Evolutionary conservation across 78 protist genomes (phyloP).

Genomic region (Dictyostelium discoideum): DNA sequence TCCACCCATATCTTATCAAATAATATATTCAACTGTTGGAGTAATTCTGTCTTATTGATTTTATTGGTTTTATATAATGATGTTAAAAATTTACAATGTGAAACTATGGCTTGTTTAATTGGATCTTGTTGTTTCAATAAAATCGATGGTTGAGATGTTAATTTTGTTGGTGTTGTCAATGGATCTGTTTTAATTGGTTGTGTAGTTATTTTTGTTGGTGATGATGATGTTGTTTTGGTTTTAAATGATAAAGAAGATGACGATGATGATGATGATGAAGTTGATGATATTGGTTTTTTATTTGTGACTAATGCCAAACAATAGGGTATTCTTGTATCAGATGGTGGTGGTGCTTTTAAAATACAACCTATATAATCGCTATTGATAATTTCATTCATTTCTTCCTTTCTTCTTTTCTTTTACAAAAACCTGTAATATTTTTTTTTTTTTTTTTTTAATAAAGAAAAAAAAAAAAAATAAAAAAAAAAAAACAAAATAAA

Average conservation of each 20-base stretch:
- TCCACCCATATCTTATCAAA: not conserved
- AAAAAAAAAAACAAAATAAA: too few species aligned
- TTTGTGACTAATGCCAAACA: not conserved
- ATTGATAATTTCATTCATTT: too few species aligned
- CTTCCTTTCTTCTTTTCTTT: not conserved
- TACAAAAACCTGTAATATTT: too few species aligned
- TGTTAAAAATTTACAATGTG: not conserved
- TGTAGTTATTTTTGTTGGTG: not conserved
- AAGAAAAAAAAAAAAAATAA: too few species aligned
- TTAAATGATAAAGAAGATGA: too few species aligned
- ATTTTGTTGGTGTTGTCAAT: not conserved
- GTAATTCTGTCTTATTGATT: not conserved
- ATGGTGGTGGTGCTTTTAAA: not conserved
- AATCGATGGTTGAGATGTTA: not conserved
- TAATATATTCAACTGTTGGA: not conserved
- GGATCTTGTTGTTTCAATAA: not conserved
- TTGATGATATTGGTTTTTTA: not conserved
- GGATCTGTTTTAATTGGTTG: not conserved
- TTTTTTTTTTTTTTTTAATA: too few species aligned
- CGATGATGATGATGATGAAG: not conserved
- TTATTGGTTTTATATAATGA: not conserved
- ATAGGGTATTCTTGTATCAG: not conserved
- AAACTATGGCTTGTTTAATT: not conserved
- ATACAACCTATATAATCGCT: not conserved
- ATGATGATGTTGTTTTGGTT: not conserved